Percentiles rank a stretch among this genome's conserved stretches.
Conservation (phyloP, 106 monocot species). For the Acanthochlamys bracteata region DNA sequence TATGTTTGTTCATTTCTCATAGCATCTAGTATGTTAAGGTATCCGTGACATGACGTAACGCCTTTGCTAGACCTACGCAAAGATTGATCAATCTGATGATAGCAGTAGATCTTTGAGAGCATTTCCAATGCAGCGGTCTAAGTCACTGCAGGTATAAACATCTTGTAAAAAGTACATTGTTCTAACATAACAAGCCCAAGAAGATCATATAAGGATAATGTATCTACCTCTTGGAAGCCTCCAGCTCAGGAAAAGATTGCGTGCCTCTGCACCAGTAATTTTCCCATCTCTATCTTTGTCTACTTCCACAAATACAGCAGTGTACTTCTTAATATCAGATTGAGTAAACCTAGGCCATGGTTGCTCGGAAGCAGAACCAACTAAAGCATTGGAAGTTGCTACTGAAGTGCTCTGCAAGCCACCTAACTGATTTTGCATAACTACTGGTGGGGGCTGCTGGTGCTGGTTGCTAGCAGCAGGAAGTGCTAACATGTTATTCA, state of each 20-base stretch:
- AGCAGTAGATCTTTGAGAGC: too few species aligned
- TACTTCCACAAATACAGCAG: conserved; percentile 78
- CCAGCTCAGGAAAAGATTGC: conserved; percentile 93
- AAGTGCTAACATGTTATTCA: conserved; percentile 14
- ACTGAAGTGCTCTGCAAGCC: conserved; percentile 28
- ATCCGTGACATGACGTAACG: too few species aligned
- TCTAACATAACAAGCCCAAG: too few species aligned
- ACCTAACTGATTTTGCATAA: conserved; percentile 35
- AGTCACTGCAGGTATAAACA: not conserved
- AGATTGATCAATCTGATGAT: too few species aligned
- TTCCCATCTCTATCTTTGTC: conserved; percentile 99
- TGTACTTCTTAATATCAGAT: conserved; percentile 82
- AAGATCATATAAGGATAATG: not conserved
- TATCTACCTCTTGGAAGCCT: conserved; percentile 88
- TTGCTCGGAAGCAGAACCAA: conserved; percentile 25
- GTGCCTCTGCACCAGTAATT: conserved; percentile 81
- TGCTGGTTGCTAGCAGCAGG: conserved; percentile 27
- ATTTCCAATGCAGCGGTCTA: not conserved
- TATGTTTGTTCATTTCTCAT: not conserved
- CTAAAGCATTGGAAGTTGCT: conserved; percentile 18
- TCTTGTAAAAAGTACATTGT: not conserved
- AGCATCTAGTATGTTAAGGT: not conserved
- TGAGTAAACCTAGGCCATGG: conserved; percentile 82
- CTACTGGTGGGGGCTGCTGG: conserved; percentile 26
- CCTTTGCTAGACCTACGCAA: too few species aligned